Evolutionary conservation across 768 basidiomycete genomes (phyloP), one percentile per base, ranked within the genome.

Genomic region (Dioszegia aurantiaca): DNA sequence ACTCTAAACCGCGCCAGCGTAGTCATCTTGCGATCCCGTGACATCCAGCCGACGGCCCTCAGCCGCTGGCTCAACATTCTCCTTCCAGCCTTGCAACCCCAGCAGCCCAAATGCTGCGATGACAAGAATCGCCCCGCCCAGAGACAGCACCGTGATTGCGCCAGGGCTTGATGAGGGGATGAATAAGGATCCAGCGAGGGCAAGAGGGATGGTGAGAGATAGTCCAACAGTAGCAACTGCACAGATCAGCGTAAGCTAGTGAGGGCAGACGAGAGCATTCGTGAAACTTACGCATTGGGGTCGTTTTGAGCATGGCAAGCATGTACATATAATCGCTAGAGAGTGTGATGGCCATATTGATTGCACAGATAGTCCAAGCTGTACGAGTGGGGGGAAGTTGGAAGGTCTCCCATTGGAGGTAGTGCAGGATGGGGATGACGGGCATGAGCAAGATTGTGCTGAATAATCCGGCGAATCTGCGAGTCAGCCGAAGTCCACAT

Each of bases 281-380:
- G n/a, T n/a, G n/a, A 16, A 4, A 64, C 72, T 69, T 33, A 73
- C 74, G 65, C 59, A 72, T 60, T 0, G 93, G 93, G 1, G 92
- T 92, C 6, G 94, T 99, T 79, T 93, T 94, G 62, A 99, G 84
- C 91, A 97, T 94, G 2, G 92, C 88, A 19, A 77, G 59, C 23
- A 77, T 68, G 51, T 75, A 77, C 23, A 77, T 72, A 71, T 87
- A 94, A 77, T 95, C 91, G 59, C 87, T 89, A 9, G 83, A 84
- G 30, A 88, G 77, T 0, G 89, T 90, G 67, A 93, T 89, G 30
- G 79, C 78, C 88, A 90, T 91, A 86, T 94, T 74, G 24, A 83
- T 65, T 14, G 86, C 75, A 24, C 73, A 75, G 14, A 82, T 82
- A 0, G 75, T 70, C 64, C 85, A 78, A 2, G 80, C 80, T 53